Conservation (phyloP, 257 asterid species). For the Mitragyna speciosa region DNA sequence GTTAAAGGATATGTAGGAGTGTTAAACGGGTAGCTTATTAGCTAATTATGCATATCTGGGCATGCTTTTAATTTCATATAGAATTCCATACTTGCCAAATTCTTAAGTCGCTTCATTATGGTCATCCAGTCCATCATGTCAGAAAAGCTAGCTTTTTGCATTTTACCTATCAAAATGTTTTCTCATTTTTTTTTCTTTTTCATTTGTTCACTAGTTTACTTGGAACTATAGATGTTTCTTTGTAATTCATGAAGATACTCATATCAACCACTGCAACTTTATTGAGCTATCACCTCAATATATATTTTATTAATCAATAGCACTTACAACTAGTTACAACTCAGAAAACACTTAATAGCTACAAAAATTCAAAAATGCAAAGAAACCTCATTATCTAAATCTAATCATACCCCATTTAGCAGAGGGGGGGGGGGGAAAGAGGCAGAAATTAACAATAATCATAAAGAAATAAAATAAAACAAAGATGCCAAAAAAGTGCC, state of each 20-base stretch:
- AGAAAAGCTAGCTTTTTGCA: neutral
- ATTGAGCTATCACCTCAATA: neutral
- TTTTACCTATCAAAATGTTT: neutral
- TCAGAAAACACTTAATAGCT: neutral
- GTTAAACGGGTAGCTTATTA: too few relatives aligned
- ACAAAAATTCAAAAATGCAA: neutral
- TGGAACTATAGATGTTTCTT: too few relatives aligned
- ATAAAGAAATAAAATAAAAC: neutral
- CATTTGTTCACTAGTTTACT: neutral
- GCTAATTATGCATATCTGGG: too few relatives aligned
- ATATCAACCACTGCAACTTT: neutral
- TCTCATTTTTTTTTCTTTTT: neutral
- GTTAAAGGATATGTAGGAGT: neutral
- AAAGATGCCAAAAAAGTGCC: neutral
- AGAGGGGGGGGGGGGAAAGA: too few relatives aligned
- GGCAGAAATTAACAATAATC: neutral
- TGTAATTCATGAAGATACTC: neutral
- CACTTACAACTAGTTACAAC: slow-evolving; percentile 1
- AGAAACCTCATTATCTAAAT: neutral
- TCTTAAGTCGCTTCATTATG: too few relatives aligned
- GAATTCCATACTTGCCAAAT: too few relatives aligned
- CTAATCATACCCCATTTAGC: neutral
- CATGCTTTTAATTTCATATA: too few relatives aligned
- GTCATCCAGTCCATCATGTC: neutral
- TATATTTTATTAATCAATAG: neutral